Base-by-base conservation (phyloP, 2,329 filamentous ascomycete genomes). In the Claviceps maximensis region DNA sequence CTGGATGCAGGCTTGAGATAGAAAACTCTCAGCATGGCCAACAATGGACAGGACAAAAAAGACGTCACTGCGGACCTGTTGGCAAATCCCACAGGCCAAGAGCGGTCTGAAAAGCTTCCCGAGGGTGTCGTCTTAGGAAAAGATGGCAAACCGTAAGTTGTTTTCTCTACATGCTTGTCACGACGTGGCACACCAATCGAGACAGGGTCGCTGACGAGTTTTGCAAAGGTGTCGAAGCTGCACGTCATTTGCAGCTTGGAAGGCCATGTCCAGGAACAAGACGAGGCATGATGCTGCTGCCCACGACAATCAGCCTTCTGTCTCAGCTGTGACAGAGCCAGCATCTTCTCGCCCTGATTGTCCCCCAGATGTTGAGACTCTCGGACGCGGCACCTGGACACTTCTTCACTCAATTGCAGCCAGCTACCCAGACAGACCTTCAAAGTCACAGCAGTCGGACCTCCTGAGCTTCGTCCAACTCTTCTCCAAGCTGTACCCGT, bases 311-410 rank as follows among this genome's bases (percentile, higher is more conserved):
- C 44, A 8, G 7, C 53, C 62, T 17, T 44, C 23, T 1, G 42
- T 29, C 4, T 54, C 67, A 17, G 58, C 69, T 4, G 60, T 65
- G 25, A 54, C 71, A 15, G 62, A 69, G 6, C 52, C 70, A 8
- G 54, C 72, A 4, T 58, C 68, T 38, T 65, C 71, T 15, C 73
- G 76, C 8, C 57, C 74, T 54, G 86, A 95, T 68, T 97, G 91
- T 65, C 93, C 93, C 0, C 86, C 93, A 1, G 90, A 97, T 65
- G 88, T 96, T 58, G 89, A 95, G 65, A 71, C 76, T 17, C 82
- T 98, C 4, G 93, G 93, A 49, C 87, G 89, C 57, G 84, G 83
- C 55, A 87, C 89, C 13, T 98, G 93, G 93, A 96, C 89, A 0
- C 78, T 98, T 21, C 80, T 98, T 1, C 93, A 98, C 73, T 85